Evolutionary conservation across 2,329 filamentous ascomycete species (phyloP).

Genomic region (Microdochium paspali): DNA sequence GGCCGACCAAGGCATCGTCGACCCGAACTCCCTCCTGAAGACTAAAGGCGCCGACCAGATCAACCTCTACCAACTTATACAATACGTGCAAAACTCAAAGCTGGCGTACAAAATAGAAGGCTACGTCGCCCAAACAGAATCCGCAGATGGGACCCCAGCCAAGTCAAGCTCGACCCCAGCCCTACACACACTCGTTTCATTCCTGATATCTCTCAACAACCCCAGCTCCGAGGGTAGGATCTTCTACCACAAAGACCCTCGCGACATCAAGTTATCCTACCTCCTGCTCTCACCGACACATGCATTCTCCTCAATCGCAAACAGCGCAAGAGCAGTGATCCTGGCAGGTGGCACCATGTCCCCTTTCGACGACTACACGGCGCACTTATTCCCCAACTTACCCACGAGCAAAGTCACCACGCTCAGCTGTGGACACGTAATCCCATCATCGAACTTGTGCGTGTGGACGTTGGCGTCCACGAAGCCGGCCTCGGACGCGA

Average conservation of each 20-base stretch:
- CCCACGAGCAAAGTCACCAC: slow-evolving; percentile 56
- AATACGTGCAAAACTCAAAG: slow-evolving; percentile 86
- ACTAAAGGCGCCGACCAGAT: slow-evolving; percentile 90
- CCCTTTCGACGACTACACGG: slow-evolving; percentile 82
- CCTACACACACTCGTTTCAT: slow-evolving; percentile 44
- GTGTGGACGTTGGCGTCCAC: slow-evolving; percentile 58
- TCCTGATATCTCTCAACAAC: slow-evolving; percentile 79
- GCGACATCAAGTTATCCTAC: slow-evolving; percentile 63
- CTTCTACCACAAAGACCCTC: slow-evolving; percentile 45
- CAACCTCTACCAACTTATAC: slow-evolving; percentile 80
- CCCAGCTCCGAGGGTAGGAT: slow-evolving; percentile 63
- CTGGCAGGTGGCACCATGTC: slow-evolving; percentile 97
- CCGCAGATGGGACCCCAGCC: slow-evolving; percentile 15
- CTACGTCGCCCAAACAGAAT: slow-evolving; percentile 59
- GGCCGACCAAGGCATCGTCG: slow-evolving; percentile 55
- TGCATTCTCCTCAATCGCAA: slow-evolving; percentile 81
- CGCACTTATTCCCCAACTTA: slow-evolving; percentile 76
- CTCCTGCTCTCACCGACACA: slow-evolving; percentile 84
- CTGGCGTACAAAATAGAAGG: slow-evolving; percentile 90
- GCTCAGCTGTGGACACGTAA: slow-evolving; percentile 89
- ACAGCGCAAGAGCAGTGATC: slow-evolving; percentile 76
- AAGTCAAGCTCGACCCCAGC: slow-evolving; percentile 37
- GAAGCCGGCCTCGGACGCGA: slow-evolving; percentile 17
- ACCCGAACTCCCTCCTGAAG: slow-evolving; percentile 62
- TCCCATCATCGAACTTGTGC: slow-evolving; percentile 71